These are phyloP conservation scores for Crepidotus variabilis DNA, from an alignment of 768 basidiomycete genomes.

Conservation along the genomic window DNA sequence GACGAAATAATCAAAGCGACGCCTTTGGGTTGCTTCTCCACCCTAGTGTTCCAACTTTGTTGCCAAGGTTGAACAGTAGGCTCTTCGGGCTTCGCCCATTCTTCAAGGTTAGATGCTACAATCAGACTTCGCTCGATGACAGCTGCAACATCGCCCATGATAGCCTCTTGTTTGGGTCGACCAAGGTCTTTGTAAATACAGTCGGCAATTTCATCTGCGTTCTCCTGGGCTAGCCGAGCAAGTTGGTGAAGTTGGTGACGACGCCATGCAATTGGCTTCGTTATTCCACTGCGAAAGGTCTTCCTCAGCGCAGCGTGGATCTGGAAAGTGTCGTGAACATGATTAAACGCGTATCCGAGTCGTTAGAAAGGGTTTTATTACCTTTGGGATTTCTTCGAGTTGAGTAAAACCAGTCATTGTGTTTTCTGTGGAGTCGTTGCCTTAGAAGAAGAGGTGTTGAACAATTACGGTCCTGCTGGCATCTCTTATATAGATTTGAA, in stretches of 20 bases:
- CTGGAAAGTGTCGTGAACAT: constrained; percentile 21
- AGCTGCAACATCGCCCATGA: constrained; percentile 40
- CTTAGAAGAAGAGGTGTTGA: too few relatives aligned
- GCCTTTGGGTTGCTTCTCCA: constrained; percentile 59
- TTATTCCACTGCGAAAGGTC: constrained; percentile 47
- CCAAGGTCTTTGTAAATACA: constrained; percentile 47
- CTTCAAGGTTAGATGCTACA: constrained; percentile 46
- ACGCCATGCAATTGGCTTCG: constrained; percentile 55
- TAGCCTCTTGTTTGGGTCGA: constrained; percentile 39
- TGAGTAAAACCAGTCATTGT: too few relatives aligned
- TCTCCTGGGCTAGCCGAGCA: constrained; percentile 59
- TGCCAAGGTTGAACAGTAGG: constrained; percentile 39
- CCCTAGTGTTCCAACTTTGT: constrained; percentile 46
- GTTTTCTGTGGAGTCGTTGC: too few relatives aligned
- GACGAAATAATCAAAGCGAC: constrained; percentile 59
- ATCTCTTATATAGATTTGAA: too few relatives aligned
- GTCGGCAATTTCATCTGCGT: constrained; percentile 46
- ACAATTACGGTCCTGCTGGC: too few relatives aligned
- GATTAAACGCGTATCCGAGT: too few relatives aligned
- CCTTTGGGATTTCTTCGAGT: too few relatives aligned
- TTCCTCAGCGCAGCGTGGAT: constrained; percentile 31
- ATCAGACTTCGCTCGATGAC: constrained; percentile 39
- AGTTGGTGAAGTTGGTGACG: constrained; percentile 63
- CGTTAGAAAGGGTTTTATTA: too few relatives aligned
- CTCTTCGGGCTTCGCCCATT: constrained; percentile 50